Conservation (phyloP, 176 grass and related monocot genomes). For the Dactylis glomerata region DNA sequence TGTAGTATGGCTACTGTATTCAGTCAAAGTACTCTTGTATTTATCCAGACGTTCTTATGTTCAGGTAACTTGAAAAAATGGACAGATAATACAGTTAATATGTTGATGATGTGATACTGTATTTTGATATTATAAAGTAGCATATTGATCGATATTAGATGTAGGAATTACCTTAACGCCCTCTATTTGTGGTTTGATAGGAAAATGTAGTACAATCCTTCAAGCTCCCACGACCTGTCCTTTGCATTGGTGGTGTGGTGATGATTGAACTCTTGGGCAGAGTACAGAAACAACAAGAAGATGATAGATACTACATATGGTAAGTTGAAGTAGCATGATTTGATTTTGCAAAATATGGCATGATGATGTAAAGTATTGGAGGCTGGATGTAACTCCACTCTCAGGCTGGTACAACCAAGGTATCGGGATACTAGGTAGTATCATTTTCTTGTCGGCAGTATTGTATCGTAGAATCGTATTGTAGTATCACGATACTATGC, state of each 20-base stretch:
- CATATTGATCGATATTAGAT: neutral
- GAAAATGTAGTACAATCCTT: slow-evolving; percentile 68
- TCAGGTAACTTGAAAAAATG: neutral
- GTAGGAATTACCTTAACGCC: neutral
- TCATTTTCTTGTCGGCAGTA: too few relatives aligned
- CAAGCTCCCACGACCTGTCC: slow-evolving; percentile 61
- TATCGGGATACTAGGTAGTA: too few relatives aligned
- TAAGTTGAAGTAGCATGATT: slow-evolving; percentile 30
- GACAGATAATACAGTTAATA: neutral
- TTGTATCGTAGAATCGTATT: too few relatives aligned
- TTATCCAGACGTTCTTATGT: neutral
- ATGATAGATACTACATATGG: slow-evolving; percentile 81
- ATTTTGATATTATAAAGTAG: neutral
- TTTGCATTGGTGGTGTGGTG: slow-evolving; percentile 83
- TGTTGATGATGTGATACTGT: neutral
- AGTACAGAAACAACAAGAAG: slow-evolving; percentile 53
- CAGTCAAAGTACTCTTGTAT: neutral
- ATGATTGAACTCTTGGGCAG: slow-evolving; percentile 76
- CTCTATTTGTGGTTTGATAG: slow-evolving; percentile 37
- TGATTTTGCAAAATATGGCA: neutral
- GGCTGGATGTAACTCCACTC: neutral
- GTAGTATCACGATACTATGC: too few relatives aligned
- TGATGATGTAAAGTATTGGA: slow-evolving; percentile 22
- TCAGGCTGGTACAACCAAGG: too few relatives aligned
- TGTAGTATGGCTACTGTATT: neutral